A percentile compares a stretch with the other conserved stretches of the same genome.
phyloP scores from a whole-genome alignment of 495 filamentous ascomycete species.

The Cladorrhinum samala region DNA sequence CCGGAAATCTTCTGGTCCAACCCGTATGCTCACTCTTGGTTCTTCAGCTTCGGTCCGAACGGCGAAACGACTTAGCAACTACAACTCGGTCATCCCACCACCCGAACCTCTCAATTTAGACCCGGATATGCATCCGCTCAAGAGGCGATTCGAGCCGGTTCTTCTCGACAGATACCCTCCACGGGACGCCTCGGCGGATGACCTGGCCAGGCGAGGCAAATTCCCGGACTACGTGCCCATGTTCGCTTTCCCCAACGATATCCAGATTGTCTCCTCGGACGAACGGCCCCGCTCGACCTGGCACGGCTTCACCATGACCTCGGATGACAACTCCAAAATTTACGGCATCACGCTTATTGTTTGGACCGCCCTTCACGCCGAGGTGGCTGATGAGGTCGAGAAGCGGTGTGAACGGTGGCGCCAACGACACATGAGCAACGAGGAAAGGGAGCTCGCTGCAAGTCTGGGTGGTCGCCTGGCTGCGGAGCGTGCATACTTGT shows the following conservation, averaged over 20 bases:
- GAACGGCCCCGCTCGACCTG: conserved; percentile 89
- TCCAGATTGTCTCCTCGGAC: conserved; percentile 91
- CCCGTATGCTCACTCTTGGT: conserved; percentile 15
- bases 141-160: conserved; percentile 89
- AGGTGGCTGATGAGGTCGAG: conserved; percentile 82
- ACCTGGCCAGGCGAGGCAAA: conserved; percentile 69
- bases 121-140: conserved; percentile 92
- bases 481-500: conserved; percentile 83
- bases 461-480: conserved; percentile 88
- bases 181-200: conserved; percentile 68
- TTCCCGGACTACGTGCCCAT: conserved; percentile 98
- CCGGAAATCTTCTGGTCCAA: not conserved
- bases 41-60: conserved; percentile 77
- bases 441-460: conserved; percentile 88
- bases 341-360: conserved; percentile 89
- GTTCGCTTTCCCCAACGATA: conserved; percentile 98
- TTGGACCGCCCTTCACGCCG: conserved; percentile 80
- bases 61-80: conserved; percentile 85
- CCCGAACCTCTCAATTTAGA: conserved; percentile 84
- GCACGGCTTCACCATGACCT: conserved; percentile 99
- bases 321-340: conserved; percentile 80
- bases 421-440: conserved; percentile 88
- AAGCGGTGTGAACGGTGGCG: conserved; percentile 91
- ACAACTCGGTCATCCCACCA: conserved; percentile 93
- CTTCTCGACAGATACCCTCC: conserved; percentile 89